Conservation (phyloP, 2,329 filamentous ascomycete genomes). For the Sphaerulina musiva region DNA sequence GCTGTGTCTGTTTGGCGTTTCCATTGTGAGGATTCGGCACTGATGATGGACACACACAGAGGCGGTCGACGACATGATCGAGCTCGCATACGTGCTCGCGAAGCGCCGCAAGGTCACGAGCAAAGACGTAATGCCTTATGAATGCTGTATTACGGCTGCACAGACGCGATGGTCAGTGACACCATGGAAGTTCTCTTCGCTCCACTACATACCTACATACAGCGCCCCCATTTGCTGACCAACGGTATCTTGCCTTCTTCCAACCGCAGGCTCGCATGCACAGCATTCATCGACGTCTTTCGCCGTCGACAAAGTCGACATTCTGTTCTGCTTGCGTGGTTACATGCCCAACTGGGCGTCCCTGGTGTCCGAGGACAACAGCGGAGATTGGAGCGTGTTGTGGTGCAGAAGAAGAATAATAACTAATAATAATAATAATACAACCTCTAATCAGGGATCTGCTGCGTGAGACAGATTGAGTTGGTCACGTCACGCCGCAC, state of each 20-base stretch:
- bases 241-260: not conserved
- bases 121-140: slow-evolving; percentile 39
- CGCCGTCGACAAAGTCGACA: slow-evolving; percentile 65
- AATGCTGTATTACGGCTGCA: slow-evolving; percentile 53
- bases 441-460: not conserved
- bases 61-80: slow-evolving; percentile 60
- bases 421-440: too few species aligned
- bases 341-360: slow-evolving; percentile 40
- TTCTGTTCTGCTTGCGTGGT: slow-evolving; percentile 58
- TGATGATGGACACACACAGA: slow-evolving; percentile 36
- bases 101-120: slow-evolving; percentile 46
- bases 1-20: not conserved
- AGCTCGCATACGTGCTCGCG: slow-evolving; percentile 59
- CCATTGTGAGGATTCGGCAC: not conserved
- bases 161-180: slow-evolving; percentile 57
- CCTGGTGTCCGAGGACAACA: slow-evolving; percentile 7
- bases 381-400: slow-evolving; percentile 11
- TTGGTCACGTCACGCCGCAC: not conserved
- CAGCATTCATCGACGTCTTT: slow-evolving; percentile 65
- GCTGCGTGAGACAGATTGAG: not conserved
- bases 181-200: not conserved
- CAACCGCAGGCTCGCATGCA: slow-evolving; percentile 54
- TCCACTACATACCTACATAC: not conserved
- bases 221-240: not conserved
- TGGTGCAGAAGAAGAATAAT: not conserved